Percentiles rank a stretch among this genome's conserved stretches.
These are phyloP conservation scores for Bassia scoparia DNA, from an alignment of 148 eudicot species.

Conservation along the genomic window DNA sequence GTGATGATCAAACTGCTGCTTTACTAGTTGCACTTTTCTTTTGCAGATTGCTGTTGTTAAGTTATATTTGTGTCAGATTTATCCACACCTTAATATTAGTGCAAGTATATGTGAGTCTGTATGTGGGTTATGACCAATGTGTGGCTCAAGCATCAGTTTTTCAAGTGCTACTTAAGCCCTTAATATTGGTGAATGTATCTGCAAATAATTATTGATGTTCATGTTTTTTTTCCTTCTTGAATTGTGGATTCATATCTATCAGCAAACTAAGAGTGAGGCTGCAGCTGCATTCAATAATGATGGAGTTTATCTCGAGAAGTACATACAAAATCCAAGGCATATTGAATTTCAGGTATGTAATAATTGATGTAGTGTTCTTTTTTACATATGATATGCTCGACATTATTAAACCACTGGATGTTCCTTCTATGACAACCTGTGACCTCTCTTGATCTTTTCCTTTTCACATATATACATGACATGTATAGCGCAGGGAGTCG, in stretches of 20 bases:
- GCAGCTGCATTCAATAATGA: slow-evolving; percentile 99
- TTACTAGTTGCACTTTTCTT: not conserved
- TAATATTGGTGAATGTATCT: slow-evolving; percentile 2
- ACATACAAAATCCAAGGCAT: slow-evolving; percentile 87
- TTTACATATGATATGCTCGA: no score
- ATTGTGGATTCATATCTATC: slow-evolving; percentile 10
- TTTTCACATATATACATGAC: no score
- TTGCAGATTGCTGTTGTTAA: not conserved
- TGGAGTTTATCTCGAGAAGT: slow-evolving; percentile 95
- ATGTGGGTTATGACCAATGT: no score
- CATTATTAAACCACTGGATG: no score
- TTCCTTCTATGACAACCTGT: no score
- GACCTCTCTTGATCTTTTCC: no score
- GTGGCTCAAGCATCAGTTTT: slow-evolving; percentile 16
- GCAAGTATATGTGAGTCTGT: no score
- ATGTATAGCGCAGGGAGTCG: no score
- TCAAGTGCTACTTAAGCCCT: not conserved
- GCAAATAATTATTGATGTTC: not conserved
- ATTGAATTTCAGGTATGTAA: slow-evolving; percentile 91
- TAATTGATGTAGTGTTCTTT: not conserved
- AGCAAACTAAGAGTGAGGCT: slow-evolving; percentile 99
- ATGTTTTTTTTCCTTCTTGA: not conserved
- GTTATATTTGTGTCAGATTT: not conserved
- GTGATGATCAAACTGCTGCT: slow-evolving; percentile 33
- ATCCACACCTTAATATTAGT: not conserved